Evolutionary conservation across 129 eudicot species (phyloP).

Genomic region (Arctium minus): DNA sequence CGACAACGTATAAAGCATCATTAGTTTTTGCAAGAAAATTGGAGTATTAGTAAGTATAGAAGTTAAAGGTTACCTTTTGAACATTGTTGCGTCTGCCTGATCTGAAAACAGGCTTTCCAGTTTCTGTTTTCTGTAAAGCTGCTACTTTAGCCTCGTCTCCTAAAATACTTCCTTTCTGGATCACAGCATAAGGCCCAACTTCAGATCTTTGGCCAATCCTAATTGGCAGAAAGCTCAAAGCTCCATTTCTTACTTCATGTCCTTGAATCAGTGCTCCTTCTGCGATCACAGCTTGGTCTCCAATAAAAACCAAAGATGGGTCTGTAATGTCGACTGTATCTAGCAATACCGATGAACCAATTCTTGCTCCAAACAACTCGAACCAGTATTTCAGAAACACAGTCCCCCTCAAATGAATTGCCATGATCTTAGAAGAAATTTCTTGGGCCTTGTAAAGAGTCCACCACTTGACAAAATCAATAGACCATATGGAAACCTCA

Average conservation of each 20-base stretch:
- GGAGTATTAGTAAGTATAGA: not conserved
- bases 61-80: constrained; percentile 33
- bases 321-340: constrained; percentile 80
- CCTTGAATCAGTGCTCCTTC: constrained; percentile 79
- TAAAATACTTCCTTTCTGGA: constrained; percentile 64
- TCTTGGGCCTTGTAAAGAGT: constrained; percentile 85
- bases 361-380: constrained; percentile 71
- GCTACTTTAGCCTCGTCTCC: constrained; percentile 61
- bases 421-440: constrained; percentile 62
- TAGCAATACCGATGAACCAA: constrained; percentile 72
- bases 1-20: constrained; percentile 5
- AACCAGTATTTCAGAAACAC: constrained; percentile 76
- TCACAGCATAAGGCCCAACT: constrained; percentile 78
- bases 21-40: not conserved
- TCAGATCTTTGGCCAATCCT: constrained; percentile 65
- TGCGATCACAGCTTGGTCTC: constrained; percentile 68
- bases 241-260: constrained; percentile 78
- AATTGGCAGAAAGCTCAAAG: constrained; percentile 62
- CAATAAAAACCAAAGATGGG: constrained; percentile 77
- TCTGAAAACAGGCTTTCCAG: constrained; percentile 44
- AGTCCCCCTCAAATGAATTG: constrained; percentile 82
- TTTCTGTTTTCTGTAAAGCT: constrained; percentile 54
- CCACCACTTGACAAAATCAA: constrained; percentile 85
- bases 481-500: constrained; percentile 66
- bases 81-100: constrained; percentile 27